Evolutionary conservation across 2,329 filamentous ascomycete species (phyloP).

Genomic region (Celoporthe dispersa): DNA sequence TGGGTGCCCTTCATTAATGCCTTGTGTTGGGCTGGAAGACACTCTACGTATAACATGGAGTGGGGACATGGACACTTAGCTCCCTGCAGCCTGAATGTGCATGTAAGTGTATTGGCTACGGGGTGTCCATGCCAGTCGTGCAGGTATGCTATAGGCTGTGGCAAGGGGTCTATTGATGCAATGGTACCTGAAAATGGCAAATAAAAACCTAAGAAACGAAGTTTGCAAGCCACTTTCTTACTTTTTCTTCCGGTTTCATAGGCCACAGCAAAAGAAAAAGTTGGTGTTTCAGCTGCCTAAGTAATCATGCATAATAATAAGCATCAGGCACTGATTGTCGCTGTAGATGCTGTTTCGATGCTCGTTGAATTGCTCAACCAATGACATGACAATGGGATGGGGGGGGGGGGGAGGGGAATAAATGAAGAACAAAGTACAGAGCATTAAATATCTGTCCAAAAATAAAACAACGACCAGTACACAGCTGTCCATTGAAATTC

Average conservation of each 20-base stretch:
- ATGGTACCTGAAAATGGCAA: not conserved
- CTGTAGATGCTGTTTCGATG: not conserved
- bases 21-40: not conserved
- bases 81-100: not conserved
- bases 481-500: not conserved
- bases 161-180: not conserved
- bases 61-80: not conserved
- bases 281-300: not conserved
- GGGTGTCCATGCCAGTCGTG: not conserved
- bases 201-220: not conserved
- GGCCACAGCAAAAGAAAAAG: not conserved
- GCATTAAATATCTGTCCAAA: not conserved
- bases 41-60: not conserved
- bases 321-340: not conserved
- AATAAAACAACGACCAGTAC: not conserved
- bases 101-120: not conserved
- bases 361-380: not conserved
- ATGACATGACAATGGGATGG: not conserved
- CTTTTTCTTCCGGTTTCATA: not conserved
- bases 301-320: not conserved
- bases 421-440: not conserved
- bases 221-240: not conserved
- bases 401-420: no score
- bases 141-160: not conserved
- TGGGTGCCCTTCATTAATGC: not conserved